A percentile compares a stretch with the other conserved stretches of the same genome.
These are phyloP conservation scores for Flagelloscypha sp. DNA, from an alignment of 768 basidiomycete species.

Conservation along the genomic window DNA sequence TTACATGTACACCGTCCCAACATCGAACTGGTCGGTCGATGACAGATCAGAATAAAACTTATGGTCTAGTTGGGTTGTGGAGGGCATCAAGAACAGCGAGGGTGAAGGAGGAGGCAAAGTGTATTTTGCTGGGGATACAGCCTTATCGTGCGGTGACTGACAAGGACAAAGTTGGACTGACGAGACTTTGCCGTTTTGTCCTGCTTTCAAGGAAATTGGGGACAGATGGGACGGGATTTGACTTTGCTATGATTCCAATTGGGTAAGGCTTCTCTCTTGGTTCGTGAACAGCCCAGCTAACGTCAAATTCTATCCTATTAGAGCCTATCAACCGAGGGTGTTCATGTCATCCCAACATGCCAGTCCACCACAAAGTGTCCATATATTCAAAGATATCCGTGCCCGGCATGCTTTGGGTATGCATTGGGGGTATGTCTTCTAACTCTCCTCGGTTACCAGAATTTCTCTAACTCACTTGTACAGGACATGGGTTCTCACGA, in stretches of 20 bases:
- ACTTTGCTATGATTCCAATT: constrained; percentile 67
- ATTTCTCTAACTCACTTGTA: neutral
- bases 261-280: too few relatives aligned
- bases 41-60: constrained; percentile 49
- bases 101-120: constrained; percentile 31
- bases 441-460: neutral
- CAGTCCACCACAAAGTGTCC: constrained; percentile 60
- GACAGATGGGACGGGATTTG: constrained; percentile 52
- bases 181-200: constrained; percentile 58
- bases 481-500: constrained; percentile 47
- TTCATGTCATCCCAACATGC: constrained; percentile 57
- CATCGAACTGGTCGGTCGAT: constrained; percentile 48
- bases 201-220: constrained; percentile 69
- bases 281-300: too few relatives aligned
- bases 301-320: constrained; percentile 30
- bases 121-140: constrained; percentile 68
- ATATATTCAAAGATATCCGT: constrained; percentile 54
- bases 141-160: constrained; percentile 37
- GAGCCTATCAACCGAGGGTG: constrained; percentile 50
- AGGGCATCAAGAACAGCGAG: constrained; percentile 32
- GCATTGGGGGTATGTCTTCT: constrained; percentile 53
- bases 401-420: constrained; percentile 57
- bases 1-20: constrained; percentile 58
- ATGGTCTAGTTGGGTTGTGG: constrained; percentile 62
- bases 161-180: constrained; percentile 42